These are phyloP conservation scores for Triangularia setosa DNA, from an alignment of 2,329 filamentous ascomycete genomes.

Conservation along the genomic window DNA sequence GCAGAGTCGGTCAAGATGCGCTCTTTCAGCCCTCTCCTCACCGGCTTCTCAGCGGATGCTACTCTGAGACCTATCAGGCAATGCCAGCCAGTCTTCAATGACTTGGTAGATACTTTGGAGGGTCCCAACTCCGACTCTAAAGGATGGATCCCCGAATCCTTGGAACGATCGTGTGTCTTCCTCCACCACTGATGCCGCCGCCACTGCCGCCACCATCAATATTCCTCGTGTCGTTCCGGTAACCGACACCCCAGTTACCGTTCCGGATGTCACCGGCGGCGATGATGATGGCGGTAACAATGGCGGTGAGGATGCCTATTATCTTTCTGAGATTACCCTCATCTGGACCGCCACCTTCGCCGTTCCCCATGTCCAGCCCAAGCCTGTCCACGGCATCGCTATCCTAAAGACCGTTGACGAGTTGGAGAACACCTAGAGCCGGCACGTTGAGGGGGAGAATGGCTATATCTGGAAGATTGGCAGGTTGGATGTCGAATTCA, in stretches of 20 bases:
- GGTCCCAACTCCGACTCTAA: neutral
- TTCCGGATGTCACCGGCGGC: neutral
- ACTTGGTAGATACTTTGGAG: neutral
- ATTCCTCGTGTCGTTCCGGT: neutral
- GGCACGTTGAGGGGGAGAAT: neutral
- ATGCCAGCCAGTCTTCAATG: neutral
- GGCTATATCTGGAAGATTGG: constrained; percentile 29
- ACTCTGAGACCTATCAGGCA: neutral
- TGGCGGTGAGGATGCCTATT: constrained; percentile 15
- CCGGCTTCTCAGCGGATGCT: neutral
- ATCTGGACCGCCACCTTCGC: constrained; percentile 32
- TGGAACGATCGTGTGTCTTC: neutral
- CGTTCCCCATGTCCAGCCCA: constrained; percentile 19
- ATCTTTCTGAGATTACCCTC: constrained; percentile 30
- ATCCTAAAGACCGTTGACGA: constrained; percentile 26
- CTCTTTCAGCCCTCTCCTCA: neutral
- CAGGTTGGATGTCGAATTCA: constrained; percentile 34
- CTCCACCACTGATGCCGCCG: neutral
- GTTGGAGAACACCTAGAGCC: constrained; percentile 5
- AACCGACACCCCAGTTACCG: neutral
- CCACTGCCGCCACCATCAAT: neutral
- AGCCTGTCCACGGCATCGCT: constrained; percentile 31
- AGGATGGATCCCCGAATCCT: neutral
- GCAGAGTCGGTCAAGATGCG: neutral
- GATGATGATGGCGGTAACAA: neutral